Evolutionary conservation across 2,329 filamentous ascomycete species (phyloP).

Genomic region (Phyllosticta paracitricarpa): DNA sequence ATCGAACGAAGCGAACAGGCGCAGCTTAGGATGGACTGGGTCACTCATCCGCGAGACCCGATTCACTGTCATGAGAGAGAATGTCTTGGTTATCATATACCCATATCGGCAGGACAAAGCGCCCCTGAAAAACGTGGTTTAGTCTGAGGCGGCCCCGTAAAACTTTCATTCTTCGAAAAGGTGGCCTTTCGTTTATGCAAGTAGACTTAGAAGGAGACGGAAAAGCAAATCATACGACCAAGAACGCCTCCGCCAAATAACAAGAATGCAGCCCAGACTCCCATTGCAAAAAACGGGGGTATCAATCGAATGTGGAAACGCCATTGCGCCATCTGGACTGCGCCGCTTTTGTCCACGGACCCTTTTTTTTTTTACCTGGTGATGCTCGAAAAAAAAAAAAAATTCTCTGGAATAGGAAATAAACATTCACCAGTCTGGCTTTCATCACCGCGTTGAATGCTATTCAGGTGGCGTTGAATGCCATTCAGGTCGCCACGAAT

Average conservation of each 20-base stretch:
- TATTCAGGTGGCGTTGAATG: too few species aligned
- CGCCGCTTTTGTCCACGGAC: not conserved
- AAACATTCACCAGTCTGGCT: too few species aligned
- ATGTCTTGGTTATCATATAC: not conserved
- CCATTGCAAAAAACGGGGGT: constrained; percentile 1
- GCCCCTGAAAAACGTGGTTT: not conserved
- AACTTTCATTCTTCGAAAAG: not conserved
- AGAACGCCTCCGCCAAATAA: not conserved
- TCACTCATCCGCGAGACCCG: not conserved
- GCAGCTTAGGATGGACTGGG: not conserved
- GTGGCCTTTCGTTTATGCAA: not conserved
- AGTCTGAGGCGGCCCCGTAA: not conserved
- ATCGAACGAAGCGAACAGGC: not conserved
- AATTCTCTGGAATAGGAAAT: too few species aligned
- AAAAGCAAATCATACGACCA: not conserved
- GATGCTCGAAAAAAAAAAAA: not conserved
- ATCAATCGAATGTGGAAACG: constrained; percentile 4
- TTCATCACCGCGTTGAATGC: too few species aligned
- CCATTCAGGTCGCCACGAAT: too few species aligned
- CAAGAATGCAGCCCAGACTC: not conserved
- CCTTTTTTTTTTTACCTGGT: not conserved
- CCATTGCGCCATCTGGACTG: not conserved
- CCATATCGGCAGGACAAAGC: not conserved
- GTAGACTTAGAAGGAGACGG: not conserved
- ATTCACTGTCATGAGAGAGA: not conserved